Evolutionary conservation across 345 rosid genomes (phyloP).

Genomic region (Salix suchowensis): DNA sequence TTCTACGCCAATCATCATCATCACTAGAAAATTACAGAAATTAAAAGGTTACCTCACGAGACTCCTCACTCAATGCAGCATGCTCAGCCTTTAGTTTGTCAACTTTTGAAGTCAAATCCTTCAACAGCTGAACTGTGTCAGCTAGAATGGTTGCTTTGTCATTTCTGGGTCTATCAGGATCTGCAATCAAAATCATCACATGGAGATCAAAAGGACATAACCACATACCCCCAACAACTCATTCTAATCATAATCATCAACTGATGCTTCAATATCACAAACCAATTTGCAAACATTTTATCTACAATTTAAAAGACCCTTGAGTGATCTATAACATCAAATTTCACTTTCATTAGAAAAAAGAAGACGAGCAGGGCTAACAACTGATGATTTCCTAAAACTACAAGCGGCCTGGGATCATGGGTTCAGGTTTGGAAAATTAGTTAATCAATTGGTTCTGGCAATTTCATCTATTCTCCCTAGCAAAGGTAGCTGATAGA

Average conservation of each 20-base stretch:
- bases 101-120: slow-evolving; percentile 76
- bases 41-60: slow-evolving; percentile 57
- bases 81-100: slow-evolving; percentile 71
- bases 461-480: no score
- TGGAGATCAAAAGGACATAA: not conserved
- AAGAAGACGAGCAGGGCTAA: not conserved
- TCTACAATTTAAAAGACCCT: not conserved
- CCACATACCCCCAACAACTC: not conserved
- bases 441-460: no score
- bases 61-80: slow-evolving; percentile 63
- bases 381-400: not conserved
- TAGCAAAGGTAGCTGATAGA: no score
- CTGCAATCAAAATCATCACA: slow-evolving; percentile 33
- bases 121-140: slow-evolving; percentile 74
- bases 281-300: not conserved
- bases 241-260: not conserved
- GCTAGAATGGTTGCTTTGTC: slow-evolving; percentile 81
- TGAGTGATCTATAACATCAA: not conserved
- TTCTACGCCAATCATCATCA: not conserved
- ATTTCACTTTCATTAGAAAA: not conserved
- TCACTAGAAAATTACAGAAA: not conserved
- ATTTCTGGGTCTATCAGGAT: slow-evolving; percentile 85
- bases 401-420: no score
- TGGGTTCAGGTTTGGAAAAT: no score
- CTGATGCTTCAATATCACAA: not conserved